Percentiles rank a stretch among this genome's conserved stretches.
Evolutionary conservation across 768 basidiomycete genomes (phyloP).

Genomic region (Solioccasus polychromus): DNA sequence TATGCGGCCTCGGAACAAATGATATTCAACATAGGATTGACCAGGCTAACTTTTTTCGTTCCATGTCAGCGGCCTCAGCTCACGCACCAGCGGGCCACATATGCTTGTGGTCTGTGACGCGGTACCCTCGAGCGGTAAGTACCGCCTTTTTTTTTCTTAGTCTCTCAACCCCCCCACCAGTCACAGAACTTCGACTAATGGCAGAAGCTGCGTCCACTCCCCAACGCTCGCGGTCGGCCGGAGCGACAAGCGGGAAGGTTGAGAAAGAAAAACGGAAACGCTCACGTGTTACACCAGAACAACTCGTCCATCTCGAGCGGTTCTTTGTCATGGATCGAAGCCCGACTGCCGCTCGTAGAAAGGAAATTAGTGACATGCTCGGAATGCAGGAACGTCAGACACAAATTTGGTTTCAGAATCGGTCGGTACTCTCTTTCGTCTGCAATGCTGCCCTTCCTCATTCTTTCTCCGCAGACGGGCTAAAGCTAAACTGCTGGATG

Average conservation of each 20-base stretch:
- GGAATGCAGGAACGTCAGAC: conserved; percentile 87
- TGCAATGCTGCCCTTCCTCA: neutral
- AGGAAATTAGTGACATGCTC: conserved; percentile 69
- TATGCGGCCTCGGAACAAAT: conserved; percentile 30
- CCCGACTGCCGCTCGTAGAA: conserved; percentile 66
- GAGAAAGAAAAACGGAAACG: conserved; percentile 67
- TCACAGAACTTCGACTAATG: conserved; percentile 19
- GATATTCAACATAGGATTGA: conserved; percentile 15
- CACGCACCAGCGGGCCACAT: conserved; percentile 21
- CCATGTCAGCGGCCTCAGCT: conserved; percentile 29
- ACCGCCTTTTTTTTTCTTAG: conserved; percentile 22
- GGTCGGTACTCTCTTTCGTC: conserved; percentile 33
- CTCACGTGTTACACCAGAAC: conserved; percentile 75
- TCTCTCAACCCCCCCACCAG: conserved; percentile 27
- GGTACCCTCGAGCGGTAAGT: conserved; percentile 15
- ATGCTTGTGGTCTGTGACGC: conserved; percentile 28
- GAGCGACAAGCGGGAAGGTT: conserved; percentile 24
- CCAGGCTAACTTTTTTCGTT: conserved; percentile 25
- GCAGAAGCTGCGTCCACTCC: conserved; percentile 35
- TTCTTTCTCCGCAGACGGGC: conserved; percentile 60
- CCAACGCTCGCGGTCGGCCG: conserved; percentile 33
- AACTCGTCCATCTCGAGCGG: conserved; percentile 71
- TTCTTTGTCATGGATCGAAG: conserved; percentile 68
- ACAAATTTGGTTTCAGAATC: conserved; percentile 89
- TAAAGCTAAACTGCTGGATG: conserved; percentile 72